phyloP scores from a whole-genome alignment of 2,329 filamentous ascomycete genomes.

The Penicillium palitans region DNA sequence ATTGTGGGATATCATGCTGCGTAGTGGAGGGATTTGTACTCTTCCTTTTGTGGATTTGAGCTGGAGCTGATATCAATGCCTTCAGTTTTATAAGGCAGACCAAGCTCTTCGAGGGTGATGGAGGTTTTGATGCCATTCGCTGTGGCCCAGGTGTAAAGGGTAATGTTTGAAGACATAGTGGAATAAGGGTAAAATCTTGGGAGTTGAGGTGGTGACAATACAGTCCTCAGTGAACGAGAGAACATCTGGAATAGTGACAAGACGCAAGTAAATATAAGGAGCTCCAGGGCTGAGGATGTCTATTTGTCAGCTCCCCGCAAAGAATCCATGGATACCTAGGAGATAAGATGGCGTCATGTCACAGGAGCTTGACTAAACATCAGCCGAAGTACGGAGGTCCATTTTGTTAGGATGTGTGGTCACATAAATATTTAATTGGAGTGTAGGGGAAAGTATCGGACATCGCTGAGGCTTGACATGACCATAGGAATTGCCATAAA shows the following conservation, averaged over 20 bases:
- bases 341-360: neutral
- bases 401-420: no score
- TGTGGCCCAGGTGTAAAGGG: conserved; percentile 33
- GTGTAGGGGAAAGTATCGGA: no score
- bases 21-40: conserved; percentile 14
- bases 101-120: conserved; percentile 42
- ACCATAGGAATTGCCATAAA: no score
- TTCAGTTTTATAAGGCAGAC: conserved; percentile 35
- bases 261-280: neutral
- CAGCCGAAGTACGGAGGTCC: no score
- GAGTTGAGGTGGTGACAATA: conserved; percentile 8
- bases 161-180: conserved; percentile 30
- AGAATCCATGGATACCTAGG: no score
- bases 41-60: conserved; percentile 48
- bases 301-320: conserved; percentile 10
- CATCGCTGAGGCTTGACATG: no score
- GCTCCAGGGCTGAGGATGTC: neutral
- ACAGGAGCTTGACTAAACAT: neutral
- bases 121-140: conserved; percentile 41
- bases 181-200: conserved; percentile 14
- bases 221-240: conserved; percentile 12
- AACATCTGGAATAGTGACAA: neutral
- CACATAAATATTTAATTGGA: no score
- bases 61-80: conserved; percentile 45
- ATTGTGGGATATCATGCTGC: neutral